These are phyloP conservation scores for Candida suzukii DNA, from an alignment of 805 yeast genomes.

Conservation along the genomic window DNA sequence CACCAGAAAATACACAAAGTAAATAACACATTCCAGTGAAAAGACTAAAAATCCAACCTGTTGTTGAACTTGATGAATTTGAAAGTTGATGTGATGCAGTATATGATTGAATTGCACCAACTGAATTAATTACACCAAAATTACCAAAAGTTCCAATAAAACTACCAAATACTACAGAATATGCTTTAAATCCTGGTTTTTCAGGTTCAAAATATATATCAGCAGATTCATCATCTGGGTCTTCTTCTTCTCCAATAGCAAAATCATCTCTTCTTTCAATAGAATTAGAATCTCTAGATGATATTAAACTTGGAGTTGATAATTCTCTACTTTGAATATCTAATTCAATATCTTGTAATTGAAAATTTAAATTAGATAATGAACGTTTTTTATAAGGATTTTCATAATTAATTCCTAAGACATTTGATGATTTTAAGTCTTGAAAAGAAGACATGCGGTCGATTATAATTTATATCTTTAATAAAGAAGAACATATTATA, in stretches of 20 bases:
- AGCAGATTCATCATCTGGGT: background rate
- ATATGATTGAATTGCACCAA: conserved; percentile 57
- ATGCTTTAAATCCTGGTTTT: conserved; percentile 43
- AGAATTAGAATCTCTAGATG: too few relatives aligned
- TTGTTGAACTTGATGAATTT: conserved; percentile 34
- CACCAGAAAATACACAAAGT: conserved; percentile 31
- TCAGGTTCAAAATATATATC: conserved; percentile 13
- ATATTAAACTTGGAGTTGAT: too few relatives aligned
- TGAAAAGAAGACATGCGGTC: too few relatives aligned
- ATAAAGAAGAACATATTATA: too few relatives aligned
- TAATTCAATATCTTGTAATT: too few relatives aligned
- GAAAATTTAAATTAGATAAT: too few relatives aligned
- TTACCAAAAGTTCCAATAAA: conserved; percentile 47
- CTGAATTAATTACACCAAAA: conserved; percentile 54
- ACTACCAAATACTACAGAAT: conserved; percentile 37
- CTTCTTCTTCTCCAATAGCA: background rate
- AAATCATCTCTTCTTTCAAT: too few relatives aligned
- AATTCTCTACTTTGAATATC: too few relatives aligned
- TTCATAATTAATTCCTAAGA: too few relatives aligned
- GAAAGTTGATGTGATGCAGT: conserved; percentile 44
- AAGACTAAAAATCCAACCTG: conserved; percentile 61
- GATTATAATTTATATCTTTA: too few relatives aligned
- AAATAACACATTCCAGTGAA: conserved; percentile 40
- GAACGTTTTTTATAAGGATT: too few relatives aligned
- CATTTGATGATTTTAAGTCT: too few relatives aligned